Evolutionary conservation across 768 basidiomycete species (phyloP), one percentile per base, ranked within the genome.

Genomic region (Mycena vitilis): DNA sequence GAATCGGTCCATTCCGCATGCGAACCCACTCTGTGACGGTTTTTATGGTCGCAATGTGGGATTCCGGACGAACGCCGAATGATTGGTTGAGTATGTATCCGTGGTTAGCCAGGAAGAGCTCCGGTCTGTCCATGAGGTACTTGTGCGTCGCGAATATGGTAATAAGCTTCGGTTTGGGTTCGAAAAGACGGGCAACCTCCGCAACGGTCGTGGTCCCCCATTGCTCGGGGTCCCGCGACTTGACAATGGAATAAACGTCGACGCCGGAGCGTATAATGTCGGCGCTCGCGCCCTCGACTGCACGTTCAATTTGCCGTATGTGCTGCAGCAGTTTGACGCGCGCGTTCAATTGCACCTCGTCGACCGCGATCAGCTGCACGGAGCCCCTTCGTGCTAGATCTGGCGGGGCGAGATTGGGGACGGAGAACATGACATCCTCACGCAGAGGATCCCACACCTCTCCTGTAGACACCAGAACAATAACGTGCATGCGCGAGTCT

Each of bases 61-160:
- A 77, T 54, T 78, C 76, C 0, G 94, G 92, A 2, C 94, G 89
- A 37, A 95, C 86, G 49, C 81, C 72, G 78, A 95, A 92, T 1
- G 71, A 78, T 65, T 89, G 88, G 5, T 79, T 78, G 23, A 78
- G 69, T 30, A 85, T 77, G 74, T 91, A 91, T 51, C 78, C 71
- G 13, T 78, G 74, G 23, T 85, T 78, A 5, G 89, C 85, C 20
- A 89, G 75, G 71, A 90, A 96, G 42, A 86, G 79, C 11, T 81
- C 52, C 2, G 86, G 73, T 22, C 84, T 74, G 9, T 80, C 76
- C 85, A 94, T 88, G 70, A 96, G 80, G 70, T 86, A 85, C 66
- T 87, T 87, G 78, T 96, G 93, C 0, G 88, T 76, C n/a, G 83
- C 84, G 60, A 87, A 82, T 13, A 81, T 77, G 44, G 77, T 71